These are phyloP conservation scores for Anisodus acutangulus DNA, from an alignment of 257 asterid genomes.

Conservation along the genomic window DNA sequence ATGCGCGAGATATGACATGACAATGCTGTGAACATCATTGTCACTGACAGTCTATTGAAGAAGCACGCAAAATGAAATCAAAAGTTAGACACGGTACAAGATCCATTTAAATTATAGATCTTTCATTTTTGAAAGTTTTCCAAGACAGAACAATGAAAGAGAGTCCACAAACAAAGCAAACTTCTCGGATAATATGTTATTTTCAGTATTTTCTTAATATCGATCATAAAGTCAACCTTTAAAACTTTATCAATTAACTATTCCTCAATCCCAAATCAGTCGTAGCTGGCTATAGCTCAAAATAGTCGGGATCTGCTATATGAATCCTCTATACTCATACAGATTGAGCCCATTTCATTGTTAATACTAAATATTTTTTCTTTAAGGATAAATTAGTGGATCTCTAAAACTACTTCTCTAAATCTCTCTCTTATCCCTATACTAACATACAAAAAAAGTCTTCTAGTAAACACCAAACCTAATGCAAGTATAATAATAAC, in stretches of 20 bases:
- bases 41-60: slow-evolving; percentile 64
- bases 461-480: not conserved
- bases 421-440: not conserved
- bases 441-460: slow-evolving; percentile 1
- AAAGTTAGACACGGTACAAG: slow-evolving; percentile 13
- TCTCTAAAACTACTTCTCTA: not conserved
- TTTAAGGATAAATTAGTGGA: not conserved
- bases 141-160: not conserved
- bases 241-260: not conserved
- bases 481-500: not conserved
- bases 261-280: not conserved
- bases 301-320: not conserved
- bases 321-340: not conserved
- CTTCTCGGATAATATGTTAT: not conserved
- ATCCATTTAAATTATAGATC: not conserved
- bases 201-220: slow-evolving; percentile 5
- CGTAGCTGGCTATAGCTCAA: not conserved
- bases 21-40: slow-evolving; percentile 70
- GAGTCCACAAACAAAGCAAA: slow-evolving; percentile 19
- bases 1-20: slow-evolving; percentile 82
- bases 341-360: not conserved
- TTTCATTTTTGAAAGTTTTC: not conserved
- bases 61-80: not conserved
- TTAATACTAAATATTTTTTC: not conserved
- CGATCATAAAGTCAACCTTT: not conserved